Evolutionary conservation across 2,329 filamentous ascomycete genomes (phyloP).

Genomic region (Phaeosphaeria sp.): DNA sequence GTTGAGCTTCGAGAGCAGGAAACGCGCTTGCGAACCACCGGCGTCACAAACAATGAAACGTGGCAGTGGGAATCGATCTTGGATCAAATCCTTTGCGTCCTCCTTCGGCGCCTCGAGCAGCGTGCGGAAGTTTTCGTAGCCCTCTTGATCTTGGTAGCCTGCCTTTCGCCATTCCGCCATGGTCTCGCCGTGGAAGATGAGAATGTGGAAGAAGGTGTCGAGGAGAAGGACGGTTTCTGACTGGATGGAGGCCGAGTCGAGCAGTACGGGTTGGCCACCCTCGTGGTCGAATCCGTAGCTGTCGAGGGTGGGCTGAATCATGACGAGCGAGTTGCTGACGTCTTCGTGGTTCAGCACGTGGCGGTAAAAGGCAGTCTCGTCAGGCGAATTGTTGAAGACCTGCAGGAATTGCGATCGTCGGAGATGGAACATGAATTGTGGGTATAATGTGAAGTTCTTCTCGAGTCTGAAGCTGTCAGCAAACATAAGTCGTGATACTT

Average conservation of each 20-base stretch:
- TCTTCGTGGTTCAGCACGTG: slow-evolving; percentile 98
- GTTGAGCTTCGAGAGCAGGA: slow-evolving; percentile 95
- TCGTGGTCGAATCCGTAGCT: slow-evolving; percentile 98
- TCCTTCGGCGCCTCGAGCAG: slow-evolving; percentile 94
- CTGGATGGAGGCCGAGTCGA: slow-evolving; percentile 96
- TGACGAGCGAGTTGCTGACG: slow-evolving; percentile 93
- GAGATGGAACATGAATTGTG: slow-evolving; percentile 99
- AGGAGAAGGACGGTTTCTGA: slow-evolving; percentile 91
- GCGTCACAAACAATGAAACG: slow-evolving; percentile 98
- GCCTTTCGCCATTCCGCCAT: slow-evolving; percentile 98
- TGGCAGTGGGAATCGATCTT: slow-evolving; percentile 96
- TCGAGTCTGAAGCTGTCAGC: slow-evolving; percentile 63
- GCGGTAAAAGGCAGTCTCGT: slow-evolving; percentile 98
- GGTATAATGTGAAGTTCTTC: slow-evolving; percentile 99
- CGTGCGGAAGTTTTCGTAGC: slow-evolving; percentile 92
- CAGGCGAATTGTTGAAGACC: slow-evolving; percentile 99
- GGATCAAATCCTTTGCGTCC: slow-evolving; percentile 96
- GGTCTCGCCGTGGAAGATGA: slow-evolving; percentile 98
- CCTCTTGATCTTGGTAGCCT: slow-evolving; percentile 96
- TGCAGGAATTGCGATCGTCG: slow-evolving; percentile 96
- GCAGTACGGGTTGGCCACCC: slow-evolving; percentile 87
- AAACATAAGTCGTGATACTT: slow-evolving; percentile 71
- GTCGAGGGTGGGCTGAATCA: slow-evolving; percentile 98
- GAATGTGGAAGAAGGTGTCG: slow-evolving; percentile 99
- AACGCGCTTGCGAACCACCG: slow-evolving; percentile 96